phyloP scores from a whole-genome alignment of 495 filamentous ascomycete genomes.

The Annulohypoxylon bovei region DNA sequence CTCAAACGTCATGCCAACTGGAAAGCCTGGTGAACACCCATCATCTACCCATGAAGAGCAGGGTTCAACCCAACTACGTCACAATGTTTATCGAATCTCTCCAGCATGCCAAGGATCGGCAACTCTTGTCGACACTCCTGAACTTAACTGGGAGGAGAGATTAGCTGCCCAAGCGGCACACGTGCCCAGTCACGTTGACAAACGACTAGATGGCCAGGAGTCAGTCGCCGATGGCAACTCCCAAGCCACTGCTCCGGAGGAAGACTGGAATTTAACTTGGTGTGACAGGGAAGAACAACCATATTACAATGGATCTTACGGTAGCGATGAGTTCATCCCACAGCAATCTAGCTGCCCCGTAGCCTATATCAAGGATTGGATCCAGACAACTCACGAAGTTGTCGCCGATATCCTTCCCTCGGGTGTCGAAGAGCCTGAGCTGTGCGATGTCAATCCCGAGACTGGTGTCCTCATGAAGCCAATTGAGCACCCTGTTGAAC shows the following conservation, averaged over 20 bases:
- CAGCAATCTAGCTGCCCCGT: background rate
- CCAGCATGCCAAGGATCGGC: too few species aligned
- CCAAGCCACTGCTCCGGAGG: background rate
- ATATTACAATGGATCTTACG: background rate
- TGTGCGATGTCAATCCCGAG: slow-evolving; percentile 46
- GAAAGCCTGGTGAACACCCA: too few species aligned
- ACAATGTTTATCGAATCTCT: too few species aligned
- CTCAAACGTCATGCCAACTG: too few species aligned
- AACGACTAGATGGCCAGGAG: background rate
- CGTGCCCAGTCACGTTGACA: too few species aligned
- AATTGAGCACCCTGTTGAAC: slow-evolving; percentile 20
- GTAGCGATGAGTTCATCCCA: background rate
- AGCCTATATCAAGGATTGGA: slow-evolving; percentile 16
- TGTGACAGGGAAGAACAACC: background rate
- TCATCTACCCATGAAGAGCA: too few species aligned
- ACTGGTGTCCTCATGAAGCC: slow-evolving; percentile 46
- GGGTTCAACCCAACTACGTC: too few species aligned
- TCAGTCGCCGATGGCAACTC: background rate
- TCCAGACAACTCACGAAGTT: slow-evolving; percentile 10
- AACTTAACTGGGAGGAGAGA: too few species aligned
- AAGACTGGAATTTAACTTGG: background rate
- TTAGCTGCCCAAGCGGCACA: too few species aligned
- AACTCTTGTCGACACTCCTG: background rate
- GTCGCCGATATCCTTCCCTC: slow-evolving; percentile 22
- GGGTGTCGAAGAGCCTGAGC: slow-evolving; percentile 30